Evolutionary conservation across 176 grass and related monocot genomes (phyloP).

Genomic region (Ensete glaucum): DNA sequence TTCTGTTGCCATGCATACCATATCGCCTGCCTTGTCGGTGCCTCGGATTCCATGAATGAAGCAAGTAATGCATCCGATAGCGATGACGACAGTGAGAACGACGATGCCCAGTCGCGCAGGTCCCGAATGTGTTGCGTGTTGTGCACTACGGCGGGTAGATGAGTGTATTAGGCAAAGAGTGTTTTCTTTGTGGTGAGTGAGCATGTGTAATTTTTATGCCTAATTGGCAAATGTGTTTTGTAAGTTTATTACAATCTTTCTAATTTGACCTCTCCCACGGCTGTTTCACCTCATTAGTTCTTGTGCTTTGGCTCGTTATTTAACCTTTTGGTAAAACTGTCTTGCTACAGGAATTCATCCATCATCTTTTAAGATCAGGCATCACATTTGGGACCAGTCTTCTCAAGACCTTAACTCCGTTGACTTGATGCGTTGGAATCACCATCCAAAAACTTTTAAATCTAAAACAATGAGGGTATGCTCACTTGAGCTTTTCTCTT

Average conservation of each 20-base stretch:
- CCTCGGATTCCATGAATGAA: slow-evolving; percentile 56
- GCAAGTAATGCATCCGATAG: slow-evolving; percentile 27
- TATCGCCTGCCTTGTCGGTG: slow-evolving; percentile 56
- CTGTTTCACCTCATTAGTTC: too few species aligned
- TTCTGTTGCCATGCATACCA: slow-evolving; percentile 96
- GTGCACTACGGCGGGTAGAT: slow-evolving; percentile 76
- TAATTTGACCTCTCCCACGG: too few species aligned
- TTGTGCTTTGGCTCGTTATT: too few species aligned
- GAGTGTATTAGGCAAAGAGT: slow-evolving; percentile 5
- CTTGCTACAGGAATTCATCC: too few species aligned
- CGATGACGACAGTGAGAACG: slow-evolving; percentile 35
- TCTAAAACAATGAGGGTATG: too few species aligned
- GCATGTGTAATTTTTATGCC: slow-evolving; percentile 57
- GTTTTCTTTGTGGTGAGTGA: slow-evolving; percentile 27
- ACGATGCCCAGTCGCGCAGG: slow-evolving; percentile 25
- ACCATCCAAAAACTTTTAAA: too few species aligned
- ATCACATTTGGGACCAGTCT: too few species aligned
- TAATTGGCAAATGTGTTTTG: slow-evolving; percentile 32
- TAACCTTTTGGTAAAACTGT: too few species aligned
- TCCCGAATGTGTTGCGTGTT: slow-evolving; percentile 76
- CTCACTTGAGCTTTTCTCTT: too few species aligned
- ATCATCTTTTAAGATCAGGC: too few species aligned
- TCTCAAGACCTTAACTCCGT: too few species aligned
- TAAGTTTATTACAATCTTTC: background rate
- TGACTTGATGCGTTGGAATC: too few species aligned